Base-by-base conservation (phyloP, 768 basidiomycete species). In the Mycena kentingensis region DNA sequence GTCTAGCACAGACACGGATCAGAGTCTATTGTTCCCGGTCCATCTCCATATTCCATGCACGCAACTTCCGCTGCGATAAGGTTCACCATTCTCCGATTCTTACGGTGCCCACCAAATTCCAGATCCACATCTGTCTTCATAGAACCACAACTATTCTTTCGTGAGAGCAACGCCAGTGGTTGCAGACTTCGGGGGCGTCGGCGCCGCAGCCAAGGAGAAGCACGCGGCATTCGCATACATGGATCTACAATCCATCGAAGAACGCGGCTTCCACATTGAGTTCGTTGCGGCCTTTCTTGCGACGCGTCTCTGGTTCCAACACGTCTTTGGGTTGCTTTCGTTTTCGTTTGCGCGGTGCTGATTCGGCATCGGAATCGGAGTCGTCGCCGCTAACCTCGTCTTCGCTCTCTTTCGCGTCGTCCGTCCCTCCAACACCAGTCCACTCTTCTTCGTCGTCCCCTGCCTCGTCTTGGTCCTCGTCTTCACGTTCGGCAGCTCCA, bases 161-260 rank as follows among this genome's bases (percentile, higher is more conserved):
- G n/a, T n/a, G n/a, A n/a, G n/a, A n/a, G n/a, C n/a, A n/a, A n/a
- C n/a, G n/a, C n/a, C n/a, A n/a, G n/a, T n/a, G n/a, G n/a, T n/a
- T n/a, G n/a, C n/a, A n/a, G n/a, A n/a, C n/a, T n/a, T n/a, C n/a
- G n/a, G n/a, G n/a, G n/a, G n/a, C n/a, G n/a, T n/a, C n/a, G n/a
- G n/a, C n/a, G n/a, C n/a, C n/a, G n/a, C n/a, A n/a, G n/a, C n/a
- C n/a, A n/a, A n/a, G n/a, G n/a, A n/a, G n/a, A n/a, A n/a, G n/a
- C n/a, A n/a, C n/a, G n/a, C n/a, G n/a, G n/a, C n/a, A n/a, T n/a
- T n/a, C 52, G 35, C 26, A 43, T 42, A 41, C 41, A 44, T 60
- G 67, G n/a, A n/a, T n/a, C 63, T 71, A 88, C 54, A 91, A 69
- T 38, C 77, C 85, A 38, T 81, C 78, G 61, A 90, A 91, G 68